Evolutionary conservation across 768 basidiomycete genomes (phyloP), one percentile per base, ranked within the genome.

Genomic region (Amanita muscaria): DNA sequence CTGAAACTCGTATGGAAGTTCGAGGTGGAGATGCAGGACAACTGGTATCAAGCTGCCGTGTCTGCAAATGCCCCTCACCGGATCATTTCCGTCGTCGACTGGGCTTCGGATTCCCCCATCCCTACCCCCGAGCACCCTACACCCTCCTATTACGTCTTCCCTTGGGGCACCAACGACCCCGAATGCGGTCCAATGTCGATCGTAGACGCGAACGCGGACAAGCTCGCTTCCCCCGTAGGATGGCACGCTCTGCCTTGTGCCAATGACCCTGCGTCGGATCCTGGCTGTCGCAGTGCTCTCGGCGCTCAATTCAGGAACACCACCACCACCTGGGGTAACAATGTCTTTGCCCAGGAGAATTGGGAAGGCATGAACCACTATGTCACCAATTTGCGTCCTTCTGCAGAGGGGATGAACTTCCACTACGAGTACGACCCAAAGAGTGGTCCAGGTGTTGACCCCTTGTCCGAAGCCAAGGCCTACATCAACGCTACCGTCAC

Each of bases 341-440:
- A 91, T 51, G 84, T 90, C 48, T 90, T 92, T 53, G 88, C 92
- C 1, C 94, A 97, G 53, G 94, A 97, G 75, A 88, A 93, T 61
- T 89, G 85, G 80, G 77, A 81, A 42, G 88, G 88, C 27, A 70
- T 65, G 56, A 81, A 79, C 53, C 42, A 52, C 2, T 91, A 72
- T 70, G 58, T 80, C 16, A 47, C 69, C 55, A 96, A 96, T 64
- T 79, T 79, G 57, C 86, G 94, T 42, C 92, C 94, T 0, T 73
- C 79, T 46, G 86, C 62, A 56, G 8, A 39, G 22, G 56, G 61
- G 39, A 65, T 76, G 59, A 58, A 54, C 1, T 97, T 92, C 61
- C 67, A 86, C 59, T 96, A 67, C 69, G 61, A 68, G 21, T 97
- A 97, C 60, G 63, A 76, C 45, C 87, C 89, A n/a, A 61, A 76